Base-by-base conservation (phyloP, 164 flowering plant species). In the Berberis vulgaris region DNA sequence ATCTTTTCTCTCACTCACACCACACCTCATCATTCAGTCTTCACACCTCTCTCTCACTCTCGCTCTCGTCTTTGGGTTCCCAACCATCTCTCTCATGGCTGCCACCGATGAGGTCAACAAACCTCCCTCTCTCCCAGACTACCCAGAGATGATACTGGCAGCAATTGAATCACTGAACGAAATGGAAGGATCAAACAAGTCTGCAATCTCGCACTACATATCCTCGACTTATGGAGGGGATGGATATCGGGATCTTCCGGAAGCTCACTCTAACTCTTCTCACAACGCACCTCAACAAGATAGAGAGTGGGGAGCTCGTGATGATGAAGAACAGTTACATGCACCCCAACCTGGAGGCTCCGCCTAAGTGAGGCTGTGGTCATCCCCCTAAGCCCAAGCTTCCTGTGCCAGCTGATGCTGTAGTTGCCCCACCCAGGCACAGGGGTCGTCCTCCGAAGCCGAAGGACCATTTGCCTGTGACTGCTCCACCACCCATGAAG, bases 361-460 rank as follows among this genome's bases (percentile, higher is more conserved):
- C 93, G 3, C 86, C 89, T 2, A 80, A 75, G 68, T 67, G 96
- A 2, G 98, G 98, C 38, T 84, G 96, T 1, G 98, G 96, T 26
- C 88, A 93, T 3, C 96, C 97, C 0, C 97, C 93, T 0, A 93
- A 93, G 79, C 81, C 87, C 3, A 89, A 86, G 77, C 43, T 3
- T 7, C 5, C 3, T 13, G 39, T 41, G n/a, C 2, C 54, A 1
- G 13, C 54, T 6, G 54, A 7, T 6, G 44, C 43, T 10, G 3
- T 10, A 6, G 6, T 12, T 6, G 43, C 12, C 7, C 77, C 85
- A 0, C 56, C 81, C 0, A 82, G 71, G 1, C 13, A 75, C 6
- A 76, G 67, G 1, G 54, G 64, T 41, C 78, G 91, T 1, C 92
- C 92, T 0, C 89, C 88, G 1, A 88, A 82, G 73, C 65, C 78